Base-by-base conservation (phyloP, 2,329 filamentous ascomycete species). In the Epichloe sp. region DNA sequence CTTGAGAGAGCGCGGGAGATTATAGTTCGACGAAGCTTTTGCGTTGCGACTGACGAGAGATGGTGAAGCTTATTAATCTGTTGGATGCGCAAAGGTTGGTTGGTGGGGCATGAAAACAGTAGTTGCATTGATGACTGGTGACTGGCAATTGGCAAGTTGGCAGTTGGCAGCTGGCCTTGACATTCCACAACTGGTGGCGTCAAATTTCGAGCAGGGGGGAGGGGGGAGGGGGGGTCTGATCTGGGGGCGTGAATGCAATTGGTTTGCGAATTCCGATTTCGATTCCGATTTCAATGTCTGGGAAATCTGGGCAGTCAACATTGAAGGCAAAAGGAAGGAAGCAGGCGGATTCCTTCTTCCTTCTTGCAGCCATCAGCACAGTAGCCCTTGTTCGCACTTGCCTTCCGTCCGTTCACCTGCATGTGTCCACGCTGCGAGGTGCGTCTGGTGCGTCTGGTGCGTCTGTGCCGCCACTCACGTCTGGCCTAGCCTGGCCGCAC, bases 401-500 rank as follows among this genome's bases (percentile, higher is more conserved):
- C 26, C 26, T 31, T 31, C 26, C 26, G 26, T 11, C 26, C 26
- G 10, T 31, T 8, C 26, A 31, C 26, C 26, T 31, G 26, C 26
- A 31, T 31, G 10, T 31, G 26, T 31, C 26, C 26, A 31, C 26
- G 11, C 26, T 31, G 26, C 3, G 26, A 31, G 26, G 8, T 31
- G 26, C 26, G 26, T 31, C 26, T 31, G 7, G 26, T 26, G 23
- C 23, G 23, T 26, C 23, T 26, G 7, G 26, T 31, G 26, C 26
- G 26, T 31, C 26, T 31, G 26, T 31, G 26, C 26, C 26, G 26
- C 34, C 34, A 35, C 37, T 52, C 47, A 47, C 37, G 36, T 49
- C n/a, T 15, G 38, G 15, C n/a, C 14, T 17, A 2, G 35, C 21
- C 40, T 34, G 42, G 37, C 26, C 31, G 48, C 59, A 52, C 63